Evolutionary conservation across 306 rosid genomes (phyloP), one percentile per base, ranked within the genome.

Genomic region (Fragaria ananassa): DNA sequence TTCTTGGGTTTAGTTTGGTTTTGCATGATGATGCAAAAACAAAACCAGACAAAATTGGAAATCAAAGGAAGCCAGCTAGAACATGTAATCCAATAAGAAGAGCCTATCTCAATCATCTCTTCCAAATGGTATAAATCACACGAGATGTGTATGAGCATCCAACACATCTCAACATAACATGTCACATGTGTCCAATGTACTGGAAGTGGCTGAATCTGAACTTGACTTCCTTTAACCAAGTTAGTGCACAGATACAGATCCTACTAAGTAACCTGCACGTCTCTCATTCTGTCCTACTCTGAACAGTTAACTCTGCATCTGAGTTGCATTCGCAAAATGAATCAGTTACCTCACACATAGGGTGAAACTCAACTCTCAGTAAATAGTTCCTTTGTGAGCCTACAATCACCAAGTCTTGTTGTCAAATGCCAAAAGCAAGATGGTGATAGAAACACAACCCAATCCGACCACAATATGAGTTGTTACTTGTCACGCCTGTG

Each of bases 211-310:
- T 72, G 67, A 39, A 72, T 8, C 50, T 56, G 6, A 42, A 74
- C 29, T 74, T 63, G 19, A 42, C 68, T 25, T 72, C 42, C 56
- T 57, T 37, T 35, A 39, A 17, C 17, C 14, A 25, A 39, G 56
- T 51, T 39, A 74, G 19, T 58, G 57, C 18, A 57, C 69, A 42
- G 45, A 74, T 25, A 2, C 14, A 58, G 70, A 29, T 74, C 78
- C 78, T 23, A 41, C 42, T 14, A 25, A 8, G 29, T 42, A 15
- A 10, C 34, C 21, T 0, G 41, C 70, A 31, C 13, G 2, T 12
- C n/a, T 60, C 31, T 61, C 46, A 74, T 14, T 15, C 25, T 60
- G 64, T 29, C 70, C 57, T 4, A 61, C 70, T 61, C 60, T 25
- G 19, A 18, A 65, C 5, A 29, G 35, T 65, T 18, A 14, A 23